These are phyloP conservation scores for Wickerhamiella infanticola DNA, from an alignment of 1,139 yeast species.

Conservation along the genomic window DNA sequence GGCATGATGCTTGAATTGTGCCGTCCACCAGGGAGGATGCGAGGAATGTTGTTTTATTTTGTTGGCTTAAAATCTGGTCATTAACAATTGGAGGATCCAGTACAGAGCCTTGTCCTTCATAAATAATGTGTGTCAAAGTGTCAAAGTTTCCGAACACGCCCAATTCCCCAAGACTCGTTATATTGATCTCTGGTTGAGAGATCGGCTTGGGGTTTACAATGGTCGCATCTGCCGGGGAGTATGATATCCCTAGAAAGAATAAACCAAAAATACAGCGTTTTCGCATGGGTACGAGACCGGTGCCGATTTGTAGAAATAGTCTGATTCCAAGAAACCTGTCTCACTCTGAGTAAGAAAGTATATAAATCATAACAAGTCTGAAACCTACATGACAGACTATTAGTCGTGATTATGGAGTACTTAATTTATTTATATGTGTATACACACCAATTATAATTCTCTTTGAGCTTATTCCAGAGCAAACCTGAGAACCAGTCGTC, in stretches of 20 bases:
- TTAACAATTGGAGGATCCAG: constrained; percentile 5
- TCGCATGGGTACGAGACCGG: neutral
- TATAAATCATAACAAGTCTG: neutral
- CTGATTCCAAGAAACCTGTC: too few species aligned
- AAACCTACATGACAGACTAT: neutral
- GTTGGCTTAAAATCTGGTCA: constrained; percentile 16
- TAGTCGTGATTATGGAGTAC: too few species aligned
- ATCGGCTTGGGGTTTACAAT: constrained; percentile 11
- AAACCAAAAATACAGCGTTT: neutral
- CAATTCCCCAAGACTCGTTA: constrained; percentile 27
- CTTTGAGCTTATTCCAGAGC: too few species aligned
- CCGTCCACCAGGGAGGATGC: constrained; percentile 20
- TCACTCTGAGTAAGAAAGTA: neutral
- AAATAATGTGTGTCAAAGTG: constrained; percentile 43
- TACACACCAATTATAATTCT: too few species aligned
- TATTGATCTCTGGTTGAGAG: constrained; percentile 18
- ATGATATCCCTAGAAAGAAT: neutral
- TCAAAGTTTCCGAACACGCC: constrained; percentile 53
- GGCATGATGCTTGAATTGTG: constrained; percentile 20
- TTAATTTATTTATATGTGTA: too few species aligned
- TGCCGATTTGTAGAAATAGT: too few species aligned
- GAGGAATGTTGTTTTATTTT: constrained; percentile 13
- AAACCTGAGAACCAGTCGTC: too few species aligned
- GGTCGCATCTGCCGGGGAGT: neutral
- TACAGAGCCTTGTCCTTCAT: constrained; percentile 32